Base-by-base conservation (phyloP, 164 flowering plant species). In the Tetrastigma voinierianum region DNA sequence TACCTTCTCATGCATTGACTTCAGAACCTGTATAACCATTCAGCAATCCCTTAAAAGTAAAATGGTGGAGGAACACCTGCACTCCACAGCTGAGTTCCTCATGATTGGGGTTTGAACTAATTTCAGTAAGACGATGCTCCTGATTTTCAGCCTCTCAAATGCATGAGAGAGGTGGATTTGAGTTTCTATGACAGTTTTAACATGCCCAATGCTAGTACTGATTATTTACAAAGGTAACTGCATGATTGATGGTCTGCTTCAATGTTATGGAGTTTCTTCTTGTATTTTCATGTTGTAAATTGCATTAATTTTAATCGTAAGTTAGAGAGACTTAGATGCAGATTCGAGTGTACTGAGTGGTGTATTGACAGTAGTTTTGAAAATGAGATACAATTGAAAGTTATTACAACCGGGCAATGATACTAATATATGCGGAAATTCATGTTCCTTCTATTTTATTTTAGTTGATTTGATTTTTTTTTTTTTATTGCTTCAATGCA, bases 281-380 rank as follows among this genome's bases (percentile, higher is more conserved):
- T 51, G n/a, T 56, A 19, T 8, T 21, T 23, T 66, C 23, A 15
- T 66, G 24, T 53, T 53, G 56, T 53, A 53, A 53, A 53, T 53
- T 53, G n/a, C 19, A n/a, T n/a, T 17, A 20, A 53, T 20, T 53
- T 17, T n/a, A 51, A 32, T 16, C 14, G 12, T 25, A 32, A 51
- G 70, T 32, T 67, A 4, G 13, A 18, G 6, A n/a, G 17, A n/a
- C 10, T 8, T 53, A 5, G 23, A 53, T 49, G 52, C 52, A 49
- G 16, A 49, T 14, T 11, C 15, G 52, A n/a, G 52, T 49, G 52
- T 49, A 11, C 16, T 49, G 52, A 49, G 52, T 4, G n/a, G n/a
- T 49, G 40, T 32, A 32, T 7, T 32, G 40, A 32, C 40, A 32
- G 40, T 32, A 32, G 52, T 49, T 49, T 15, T 14, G 52, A 49